Evolutionary conservation across 179 eudicot genomes (phyloP).

Genomic region (Camellia oleifera): DNA sequence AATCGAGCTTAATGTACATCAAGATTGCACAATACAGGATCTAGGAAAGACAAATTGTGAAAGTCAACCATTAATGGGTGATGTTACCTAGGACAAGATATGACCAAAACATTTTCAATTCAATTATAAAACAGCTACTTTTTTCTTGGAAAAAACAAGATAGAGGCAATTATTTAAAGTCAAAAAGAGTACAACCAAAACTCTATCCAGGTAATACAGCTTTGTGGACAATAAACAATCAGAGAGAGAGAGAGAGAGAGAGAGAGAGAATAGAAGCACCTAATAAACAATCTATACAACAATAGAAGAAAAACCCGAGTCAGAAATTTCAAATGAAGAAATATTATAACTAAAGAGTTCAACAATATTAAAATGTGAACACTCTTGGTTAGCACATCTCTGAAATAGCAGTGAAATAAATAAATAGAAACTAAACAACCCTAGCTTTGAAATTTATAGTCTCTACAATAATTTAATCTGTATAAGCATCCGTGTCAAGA

Average conservation of each 20-base stretch:
- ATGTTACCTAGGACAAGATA: constrained; percentile 19
- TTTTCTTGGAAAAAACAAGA: constrained; percentile 6
- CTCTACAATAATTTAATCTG: constrained; percentile 13
- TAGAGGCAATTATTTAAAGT: background rate
- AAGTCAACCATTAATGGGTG: constrained; percentile 12
- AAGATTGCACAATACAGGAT: constrained; percentile 4
- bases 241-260: constrained; percentile 22
- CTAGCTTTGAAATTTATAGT: constrained; percentile 26
- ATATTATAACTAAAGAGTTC: background rate
- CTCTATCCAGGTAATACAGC: constrained; percentile 44
- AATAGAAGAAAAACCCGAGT: constrained; percentile 32
- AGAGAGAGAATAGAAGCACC: constrained; percentile 42
- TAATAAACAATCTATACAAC: constrained; percentile 31
- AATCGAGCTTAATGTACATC: background rate
- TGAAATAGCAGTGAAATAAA: constrained; percentile 17
- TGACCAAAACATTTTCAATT: constrained; percentile 5
- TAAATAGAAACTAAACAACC: constrained; percentile 36
- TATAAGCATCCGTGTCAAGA: constrained; percentile 37
- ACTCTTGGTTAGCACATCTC: constrained; percentile 18
- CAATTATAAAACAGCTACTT: constrained; percentile 13
- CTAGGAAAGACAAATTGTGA: constrained; percentile 11
- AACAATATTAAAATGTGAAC: background rate
- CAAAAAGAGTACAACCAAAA: constrained; percentile 20
- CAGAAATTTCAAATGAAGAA: constrained; percentile 7
- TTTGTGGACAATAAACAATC: constrained; percentile 35